Evolutionary conservation across 164 flowering plant genomes (phyloP).

Genomic region (Sedum album): DNA sequence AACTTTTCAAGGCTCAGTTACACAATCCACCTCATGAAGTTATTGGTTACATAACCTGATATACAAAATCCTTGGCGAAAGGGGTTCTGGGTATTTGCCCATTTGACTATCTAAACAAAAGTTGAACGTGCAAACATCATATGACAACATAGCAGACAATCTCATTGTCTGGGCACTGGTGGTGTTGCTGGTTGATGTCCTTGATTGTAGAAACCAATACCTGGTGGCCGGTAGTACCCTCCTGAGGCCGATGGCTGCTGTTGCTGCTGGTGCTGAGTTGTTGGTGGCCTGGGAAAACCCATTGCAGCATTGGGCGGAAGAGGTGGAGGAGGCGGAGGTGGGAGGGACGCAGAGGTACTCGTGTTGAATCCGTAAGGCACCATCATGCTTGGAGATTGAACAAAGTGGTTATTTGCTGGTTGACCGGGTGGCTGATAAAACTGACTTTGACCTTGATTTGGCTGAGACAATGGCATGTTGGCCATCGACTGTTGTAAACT

Average conservation of each 20-base stretch:
- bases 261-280: constrained; percentile 19
- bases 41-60: not conserved
- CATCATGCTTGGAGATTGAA: constrained; percentile 41
- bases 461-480: constrained; percentile 27
- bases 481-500: constrained; percentile 28
- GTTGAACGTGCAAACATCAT: not conserved
- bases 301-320: constrained; percentile 38
- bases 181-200: constrained; percentile 28
- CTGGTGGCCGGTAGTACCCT: constrained; percentile 39
- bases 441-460: constrained; percentile 29
- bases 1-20: not conserved
- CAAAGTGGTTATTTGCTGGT: constrained; percentile 34
- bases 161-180: not conserved
- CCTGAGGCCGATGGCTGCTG: constrained; percentile 23
- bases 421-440: constrained; percentile 24
- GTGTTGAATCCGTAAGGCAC: constrained; percentile 47
- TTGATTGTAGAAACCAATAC: constrained; percentile 64
- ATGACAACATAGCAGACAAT: not conserved
- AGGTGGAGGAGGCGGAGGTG: constrained; percentile 57
- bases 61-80: not conserved
- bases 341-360: constrained; percentile 18
- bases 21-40: not conserved
- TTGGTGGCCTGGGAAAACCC: constrained; percentile 41
- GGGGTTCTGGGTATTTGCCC: not conserved
- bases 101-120: constrained; percentile 3